Evolutionary conservation across 2,329 filamentous ascomycete genomes (phyloP).

Genomic region (Venturia asperata): DNA sequence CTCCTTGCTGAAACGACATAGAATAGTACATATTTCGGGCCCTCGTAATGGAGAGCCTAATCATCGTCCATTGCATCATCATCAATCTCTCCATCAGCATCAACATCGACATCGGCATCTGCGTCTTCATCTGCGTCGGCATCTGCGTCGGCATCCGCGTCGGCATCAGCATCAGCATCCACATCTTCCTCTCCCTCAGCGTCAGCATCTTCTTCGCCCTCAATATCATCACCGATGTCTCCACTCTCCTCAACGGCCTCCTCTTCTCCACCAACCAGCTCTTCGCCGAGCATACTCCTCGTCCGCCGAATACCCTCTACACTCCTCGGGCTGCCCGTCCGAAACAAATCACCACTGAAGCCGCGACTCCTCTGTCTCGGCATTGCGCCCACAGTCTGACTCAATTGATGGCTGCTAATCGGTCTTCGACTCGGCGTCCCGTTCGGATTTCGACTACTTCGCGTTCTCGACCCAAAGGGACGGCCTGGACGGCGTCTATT

Average conservation of each 20-base stretch:
- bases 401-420: neutral
- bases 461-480: slow-evolving; percentile 14
- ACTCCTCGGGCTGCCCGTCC: slow-evolving; percentile 12
- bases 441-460: slow-evolving; percentile 5
- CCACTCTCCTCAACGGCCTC: slow-evolving; percentile 17
- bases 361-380: slow-evolving; percentile 9
- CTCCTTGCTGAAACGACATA: too few relatives aligned
- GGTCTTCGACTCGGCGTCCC: slow-evolving; percentile 1
- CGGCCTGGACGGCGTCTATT: slow-evolving; percentile 25
- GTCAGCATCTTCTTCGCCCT: slow-evolving; percentile 25
- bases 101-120: slow-evolving; percentile 25
- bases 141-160: slow-evolving; percentile 23
- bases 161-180: neutral
- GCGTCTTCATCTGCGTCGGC: slow-evolving; percentile 26
- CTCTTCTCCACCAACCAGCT: slow-evolving; percentile 22
- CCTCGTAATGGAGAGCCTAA: too few relatives aligned
- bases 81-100: slow-evolving; percentile 20
- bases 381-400: neutral
- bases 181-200: neutral
- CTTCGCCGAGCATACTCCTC: slow-evolving; percentile 25
- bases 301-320: slow-evolving; percentile 2
- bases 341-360: neutral
- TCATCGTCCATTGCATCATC: neutral
- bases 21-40: too few relatives aligned
- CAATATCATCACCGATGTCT: slow-evolving; percentile 24